Conservation (phyloP, 306 rosid species). For the Pyrus communis region DNA sequence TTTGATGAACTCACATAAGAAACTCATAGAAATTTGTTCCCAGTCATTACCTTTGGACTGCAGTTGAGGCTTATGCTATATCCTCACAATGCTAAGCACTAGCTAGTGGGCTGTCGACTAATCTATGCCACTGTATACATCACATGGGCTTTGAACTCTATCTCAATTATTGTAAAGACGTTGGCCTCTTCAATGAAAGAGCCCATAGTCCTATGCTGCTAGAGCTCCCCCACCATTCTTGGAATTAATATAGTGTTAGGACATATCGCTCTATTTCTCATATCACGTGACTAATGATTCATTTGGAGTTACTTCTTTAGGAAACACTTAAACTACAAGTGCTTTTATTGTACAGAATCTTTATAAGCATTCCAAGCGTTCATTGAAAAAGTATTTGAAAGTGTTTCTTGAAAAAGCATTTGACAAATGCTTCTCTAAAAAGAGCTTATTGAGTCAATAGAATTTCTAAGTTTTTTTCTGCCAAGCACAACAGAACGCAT, state of each 20-base stretch:
- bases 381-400: background rate
- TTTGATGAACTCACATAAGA: no score
- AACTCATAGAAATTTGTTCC: background rate
- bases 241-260: background rate
- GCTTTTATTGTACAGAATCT: background rate
- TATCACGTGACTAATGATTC: background rate
- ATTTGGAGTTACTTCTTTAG: background rate
- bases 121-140: background rate
- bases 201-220: background rate
- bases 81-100: background rate
- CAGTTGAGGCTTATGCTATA: background rate
- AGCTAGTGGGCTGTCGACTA: background rate
- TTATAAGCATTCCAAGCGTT: background rate
- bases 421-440: background rate
- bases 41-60: background rate
- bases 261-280: no score
- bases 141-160: background rate
- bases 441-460: background rate
- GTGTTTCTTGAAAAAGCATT: background rate
- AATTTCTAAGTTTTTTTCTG: no score
- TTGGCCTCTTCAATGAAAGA: background rate
- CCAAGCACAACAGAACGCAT: background rate
- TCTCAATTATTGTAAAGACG: background rate
- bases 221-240: background rate
- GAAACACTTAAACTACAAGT: no score